phyloP scores from a whole-genome alignment of 306 rosid species.

The Sechiopsis laciniata region DNA sequence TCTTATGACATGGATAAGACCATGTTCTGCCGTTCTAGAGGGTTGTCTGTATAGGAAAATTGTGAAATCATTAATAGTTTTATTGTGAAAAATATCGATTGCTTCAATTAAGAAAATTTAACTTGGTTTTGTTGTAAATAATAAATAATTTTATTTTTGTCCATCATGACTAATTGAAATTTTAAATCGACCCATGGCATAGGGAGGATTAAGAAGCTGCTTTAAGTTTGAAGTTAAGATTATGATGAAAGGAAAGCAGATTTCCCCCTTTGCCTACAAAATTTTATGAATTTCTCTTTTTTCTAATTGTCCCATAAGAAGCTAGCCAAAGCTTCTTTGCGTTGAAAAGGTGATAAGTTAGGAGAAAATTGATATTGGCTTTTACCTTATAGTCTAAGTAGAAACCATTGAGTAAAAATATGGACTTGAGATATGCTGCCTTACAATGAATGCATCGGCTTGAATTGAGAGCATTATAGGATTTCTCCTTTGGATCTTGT shows the following conservation, averaged over 20 bases:
- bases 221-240: not conserved
- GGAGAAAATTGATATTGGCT: not conserved
- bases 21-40: not conserved
- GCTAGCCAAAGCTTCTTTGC: not conserved
- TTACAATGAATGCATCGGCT: not conserved
- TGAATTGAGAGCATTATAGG: not conserved
- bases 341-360: constrained; percentile 1
- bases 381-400: not conserved
- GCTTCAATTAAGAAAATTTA: not conserved
- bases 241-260: not conserved
- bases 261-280: not conserved
- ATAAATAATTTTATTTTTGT: not conserved
- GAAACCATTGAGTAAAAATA: constrained; percentile 5
- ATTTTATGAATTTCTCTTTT: not conserved
- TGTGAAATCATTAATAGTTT: not conserved
- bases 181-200: not conserved
- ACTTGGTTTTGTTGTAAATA: not conserved
- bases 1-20: constrained; percentile 5
- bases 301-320: constrained; percentile 2
- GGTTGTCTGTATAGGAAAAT: not conserved
- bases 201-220: not conserved
- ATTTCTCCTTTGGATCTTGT: not conserved
- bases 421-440: not conserved
- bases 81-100: not conserved
- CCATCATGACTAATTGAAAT: not conserved